Conservation (phyloP, 2,329 filamentous ascomycete genomes). For the Diplodia intermedia region DNA sequence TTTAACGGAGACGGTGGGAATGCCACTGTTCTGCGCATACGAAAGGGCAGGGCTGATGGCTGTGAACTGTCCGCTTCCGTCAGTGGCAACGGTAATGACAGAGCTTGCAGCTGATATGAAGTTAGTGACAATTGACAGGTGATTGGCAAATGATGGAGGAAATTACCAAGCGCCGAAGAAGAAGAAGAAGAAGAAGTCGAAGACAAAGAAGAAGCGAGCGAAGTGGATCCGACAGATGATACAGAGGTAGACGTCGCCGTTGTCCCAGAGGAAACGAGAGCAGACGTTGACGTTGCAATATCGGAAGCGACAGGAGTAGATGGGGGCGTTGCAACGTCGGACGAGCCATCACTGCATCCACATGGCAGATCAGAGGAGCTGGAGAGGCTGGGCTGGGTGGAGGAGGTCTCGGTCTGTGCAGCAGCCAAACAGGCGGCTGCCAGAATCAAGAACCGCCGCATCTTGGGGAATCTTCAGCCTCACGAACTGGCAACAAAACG, state of each 20-base stretch:
- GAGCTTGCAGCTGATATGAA: conserved; percentile 25
- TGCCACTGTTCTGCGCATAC: conserved; percentile 51
- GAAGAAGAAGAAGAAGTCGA: background rate
- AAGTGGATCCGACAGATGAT: background rate
- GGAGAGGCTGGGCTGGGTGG: background rate
- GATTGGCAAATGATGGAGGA: too few species aligned
- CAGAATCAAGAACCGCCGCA: conserved; percentile 20
- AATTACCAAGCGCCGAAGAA: background rate
- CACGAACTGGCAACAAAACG: background rate
- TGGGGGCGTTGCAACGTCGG: background rate
- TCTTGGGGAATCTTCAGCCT: background rate
- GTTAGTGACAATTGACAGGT: background rate
- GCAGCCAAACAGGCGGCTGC: conserved; percentile 9
- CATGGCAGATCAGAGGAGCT: background rate
- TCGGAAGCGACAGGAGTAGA: background rate
- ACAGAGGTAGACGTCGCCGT: background rate
- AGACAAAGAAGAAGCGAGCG: background rate
- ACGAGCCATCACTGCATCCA: conserved; percentile 9
- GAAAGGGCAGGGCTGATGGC: conserved; percentile 54
- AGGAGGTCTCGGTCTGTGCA: conserved; percentile 12
- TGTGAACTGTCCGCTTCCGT: conserved; percentile 55
- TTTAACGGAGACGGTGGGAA: conserved; percentile 54
- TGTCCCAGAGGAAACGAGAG: background rate
- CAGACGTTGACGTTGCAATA: background rate
- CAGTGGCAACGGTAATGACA: conserved; percentile 54